Evolutionary conservation across 805 yeast genomes (phyloP), one percentile per base, ranked within the genome.

Genomic region (Cyberlindnera xylosilytica): DNA sequence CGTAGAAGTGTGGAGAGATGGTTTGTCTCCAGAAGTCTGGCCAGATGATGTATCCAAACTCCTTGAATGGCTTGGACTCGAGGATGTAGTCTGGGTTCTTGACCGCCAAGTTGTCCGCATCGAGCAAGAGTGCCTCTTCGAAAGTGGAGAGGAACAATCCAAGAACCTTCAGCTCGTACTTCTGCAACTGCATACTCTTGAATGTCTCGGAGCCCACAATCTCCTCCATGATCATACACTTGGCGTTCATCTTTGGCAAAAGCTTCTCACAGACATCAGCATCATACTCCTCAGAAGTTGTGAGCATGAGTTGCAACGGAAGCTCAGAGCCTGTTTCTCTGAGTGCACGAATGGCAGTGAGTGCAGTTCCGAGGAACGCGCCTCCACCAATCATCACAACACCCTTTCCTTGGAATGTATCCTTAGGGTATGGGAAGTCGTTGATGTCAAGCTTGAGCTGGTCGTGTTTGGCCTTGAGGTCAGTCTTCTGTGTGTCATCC

Each of bases 1-100:
- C 74, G 52, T 76, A 78, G 51, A 64, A 78, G 36, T 64, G 63
- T 17, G 87, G 87, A 46, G 78, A 76, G 20, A 85, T 79, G 7
- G 86, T 78, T 54, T 85, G 69, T 16, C 81, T 71, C 87, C 87
- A 81, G 40, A 76, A 74, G 60, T 81, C 86, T 4, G 86, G 86
- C 86, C 87, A 81, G 18, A 79, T 50, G n/a, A 80, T 61, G 41
- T 79, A 61, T 1, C 76, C 73, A 13, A 60, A 64, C 20, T 71
- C 61, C 39, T 58, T 56, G 60, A 64, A 81, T 12, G 70, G 62
- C n/a, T 65, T 59, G 28, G 76, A 69, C 1, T 62, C 62, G 34
- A 81, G 70, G 34, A 80, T 62, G 44, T 62, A 63, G 47, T 76
- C 81, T 4, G 75, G 75, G 47, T 69, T 66, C 31, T 58, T 54